Conservation (phyloP, 1,139 yeast species). For the Blastobotrys petasosporus region DNA sequence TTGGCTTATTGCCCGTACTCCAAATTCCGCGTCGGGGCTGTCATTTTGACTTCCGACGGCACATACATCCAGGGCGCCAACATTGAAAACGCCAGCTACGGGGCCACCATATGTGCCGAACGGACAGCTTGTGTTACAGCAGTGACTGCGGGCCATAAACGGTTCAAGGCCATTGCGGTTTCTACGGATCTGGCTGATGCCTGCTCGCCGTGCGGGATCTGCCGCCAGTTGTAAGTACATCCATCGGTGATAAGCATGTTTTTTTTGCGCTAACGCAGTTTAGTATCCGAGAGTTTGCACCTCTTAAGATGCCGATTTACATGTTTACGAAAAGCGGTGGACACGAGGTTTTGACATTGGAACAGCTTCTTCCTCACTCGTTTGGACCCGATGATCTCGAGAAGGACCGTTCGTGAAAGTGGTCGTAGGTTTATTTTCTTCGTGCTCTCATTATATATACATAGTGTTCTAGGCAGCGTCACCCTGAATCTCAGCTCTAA, state of each 20-base stretch:
- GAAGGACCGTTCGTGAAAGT: conserved; percentile 1
- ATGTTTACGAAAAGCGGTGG: conserved; percentile 21
- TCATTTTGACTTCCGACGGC: conserved; percentile 50
- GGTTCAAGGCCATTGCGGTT: conserved; percentile 62
- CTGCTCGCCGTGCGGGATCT: conserved; percentile 89
- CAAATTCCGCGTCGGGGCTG: conserved; percentile 82
- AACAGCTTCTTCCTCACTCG: conserved; percentile 48
- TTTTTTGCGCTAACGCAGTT: neutral
- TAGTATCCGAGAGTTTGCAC: conserved; percentile 62
- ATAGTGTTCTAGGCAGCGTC: conserved; percentile 2
- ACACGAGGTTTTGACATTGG: conserved; percentile 3
- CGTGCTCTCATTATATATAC: neutral
- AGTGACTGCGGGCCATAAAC: conserved; percentile 44
- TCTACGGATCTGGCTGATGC: conserved; percentile 55
- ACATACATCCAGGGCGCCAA: conserved; percentile 66
- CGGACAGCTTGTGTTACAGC: conserved; percentile 71
- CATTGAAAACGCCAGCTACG: conserved; percentile 88
- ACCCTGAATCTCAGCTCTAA: conserved; percentile 23
- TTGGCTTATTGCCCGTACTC: conserved; percentile 77
- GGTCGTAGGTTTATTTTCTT: neutral
- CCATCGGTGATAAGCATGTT: neutral
- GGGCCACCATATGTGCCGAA: conserved; percentile 89
- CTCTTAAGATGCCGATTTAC: conserved; percentile 29
- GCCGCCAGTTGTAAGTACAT: conserved; percentile 61
- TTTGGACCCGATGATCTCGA: conserved; percentile 76